A percentile compares a stretch with the other conserved stretches of the same genome.
Conservation (phyloP, 148 eudicot genomes). For the Limonium bicolor region DNA sequence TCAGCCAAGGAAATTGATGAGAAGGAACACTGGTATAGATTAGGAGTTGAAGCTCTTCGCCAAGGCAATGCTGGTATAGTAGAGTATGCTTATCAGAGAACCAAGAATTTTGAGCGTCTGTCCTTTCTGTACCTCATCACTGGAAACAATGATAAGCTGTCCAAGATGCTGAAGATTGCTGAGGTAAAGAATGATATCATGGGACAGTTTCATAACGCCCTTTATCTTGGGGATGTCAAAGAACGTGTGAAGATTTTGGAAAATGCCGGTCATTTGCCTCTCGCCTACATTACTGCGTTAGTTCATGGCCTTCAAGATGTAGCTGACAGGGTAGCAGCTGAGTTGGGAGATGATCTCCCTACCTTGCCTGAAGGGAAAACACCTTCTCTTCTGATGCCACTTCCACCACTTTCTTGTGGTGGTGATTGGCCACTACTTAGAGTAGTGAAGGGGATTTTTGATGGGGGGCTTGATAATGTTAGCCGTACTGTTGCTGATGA, state of each 20-base stretch:
- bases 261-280: conserved; percentile 49
- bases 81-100: conserved; percentile 71
- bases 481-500: conserved; percentile 30
- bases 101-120: conserved; percentile 65
- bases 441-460: conserved; percentile 52
- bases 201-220: conserved; percentile 74
- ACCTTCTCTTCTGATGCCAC: conserved; percentile 56
- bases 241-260: conserved; percentile 72
- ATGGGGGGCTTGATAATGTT: conserved; percentile 38
- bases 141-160: conserved; percentile 50
- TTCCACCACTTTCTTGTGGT: conserved; percentile 33
- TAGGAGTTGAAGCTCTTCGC: conserved; percentile 77
- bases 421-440: conserved; percentile 67
- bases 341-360: conserved; percentile 49
- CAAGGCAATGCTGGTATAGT: conserved; percentile 74
- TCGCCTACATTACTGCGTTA: conserved; percentile 55
- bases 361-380: conserved; percentile 34
- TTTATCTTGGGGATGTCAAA: conserved; percentile 49
- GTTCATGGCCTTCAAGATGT: conserved; percentile 41
- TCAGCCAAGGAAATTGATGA: conserved; percentile 73
- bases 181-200: conserved; percentile 55
- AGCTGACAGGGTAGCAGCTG: conserved; percentile 35
- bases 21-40: conserved; percentile 59
- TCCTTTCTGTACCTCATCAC: conserved; percentile 64
- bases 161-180: conserved; percentile 44